Evolutionary conservation across 2,329 filamentous ascomycete genomes (phyloP).

Genomic region (Fusarium sp.): DNA sequence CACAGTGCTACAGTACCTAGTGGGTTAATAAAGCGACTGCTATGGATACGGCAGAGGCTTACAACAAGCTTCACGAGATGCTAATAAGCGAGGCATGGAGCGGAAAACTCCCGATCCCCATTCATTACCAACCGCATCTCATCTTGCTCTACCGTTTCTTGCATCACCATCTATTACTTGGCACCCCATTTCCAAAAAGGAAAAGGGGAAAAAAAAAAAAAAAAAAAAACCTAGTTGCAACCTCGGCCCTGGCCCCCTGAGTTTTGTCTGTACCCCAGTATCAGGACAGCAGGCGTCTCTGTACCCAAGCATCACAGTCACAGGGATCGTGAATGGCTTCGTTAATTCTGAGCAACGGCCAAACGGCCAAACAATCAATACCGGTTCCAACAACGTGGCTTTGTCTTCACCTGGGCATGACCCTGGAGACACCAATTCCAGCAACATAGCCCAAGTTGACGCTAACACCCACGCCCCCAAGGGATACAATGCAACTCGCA

Average conservation of each 20-base stretch:
- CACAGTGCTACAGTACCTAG: slow-evolving; percentile 6
- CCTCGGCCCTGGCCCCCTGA: slow-evolving; percentile 27
- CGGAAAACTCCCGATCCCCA: slow-evolving; percentile 9
- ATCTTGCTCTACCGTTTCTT: slow-evolving; percentile 40
- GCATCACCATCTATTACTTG: slow-evolving; percentile 29
- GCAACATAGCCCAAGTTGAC: slow-evolving; percentile 2
- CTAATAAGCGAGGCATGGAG: slow-evolving; percentile 10
- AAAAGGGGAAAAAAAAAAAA: neutral
- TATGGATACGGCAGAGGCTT: neutral
- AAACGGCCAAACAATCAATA: slow-evolving; percentile 23
- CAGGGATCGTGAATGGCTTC: slow-evolving; percentile 9
- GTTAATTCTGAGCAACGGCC: slow-evolving; percentile 27
- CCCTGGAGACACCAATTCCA: slow-evolving; percentile 22
- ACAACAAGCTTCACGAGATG: slow-evolving; percentile 23
- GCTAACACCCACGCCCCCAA: slow-evolving; percentile 18
- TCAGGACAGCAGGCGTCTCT: slow-evolving; percentile 13
- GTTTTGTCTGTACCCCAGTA: slow-evolving; percentile 30
- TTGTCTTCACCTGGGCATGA: slow-evolving; percentile 1
- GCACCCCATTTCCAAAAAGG: slow-evolving; percentile 13
- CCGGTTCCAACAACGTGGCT: slow-evolving; percentile 14
- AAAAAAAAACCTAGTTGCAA: slow-evolving; percentile 17
- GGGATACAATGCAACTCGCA: slow-evolving; percentile 10
- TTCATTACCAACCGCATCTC: slow-evolving; percentile 20
- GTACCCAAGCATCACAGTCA: slow-evolving; percentile 8
- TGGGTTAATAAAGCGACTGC: slow-evolving; percentile 15